Evolutionary conservation across 768 basidiomycete genomes (phyloP), one percentile per base, ranked within the genome.

Genomic region (Dictyophora rubrovolvata): DNA sequence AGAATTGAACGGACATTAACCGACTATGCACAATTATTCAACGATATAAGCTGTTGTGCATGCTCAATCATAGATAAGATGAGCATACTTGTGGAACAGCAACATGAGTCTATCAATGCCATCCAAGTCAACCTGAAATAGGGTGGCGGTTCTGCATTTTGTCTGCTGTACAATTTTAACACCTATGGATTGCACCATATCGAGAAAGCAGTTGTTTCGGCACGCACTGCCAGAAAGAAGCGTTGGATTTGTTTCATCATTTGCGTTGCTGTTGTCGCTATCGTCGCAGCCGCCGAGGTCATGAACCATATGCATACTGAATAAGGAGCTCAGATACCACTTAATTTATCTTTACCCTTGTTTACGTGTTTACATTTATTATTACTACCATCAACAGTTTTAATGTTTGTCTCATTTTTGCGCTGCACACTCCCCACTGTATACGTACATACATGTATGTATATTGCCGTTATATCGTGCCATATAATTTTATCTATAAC

Each of bases 191-290:
- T 92, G 55, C 75, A 79, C 61, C 88, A 96, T 69, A 90, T 91
- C 1, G 83, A 87, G 52, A 89, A 87, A 66, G 95, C 94, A 7
- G 88, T 97, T 55, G 76, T 73, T 36, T 91, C 87, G 37, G 95
- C 95, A 20, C 80, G 88, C 28, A 81, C 86, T 34, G 95, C 95
- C 21, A 85, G 95, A 61, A 91, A 86, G 73, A 97, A 95, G 80
- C 85, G 93, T 66, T 96, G 93, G 93, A 94, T 95, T 69, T 97
- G 94, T 74, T 95, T 95, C 78, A 69, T 83, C 72, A 82, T 92
- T 62, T 68, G 72, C 57, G 66, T 93, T 23, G 75, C 86, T 60
- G 79, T 85, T 62, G 79, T 89, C 52, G 75, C 83, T 50, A 85
- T 79, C 50, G 76, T 87, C 54, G 74, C 89, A 33, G 74, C 81